A percentile compares a stretch with the other conserved stretches of the same genome.
Conservation (phyloP, 257 asterid species). For the Jacaranda mimosifolia region DNA sequence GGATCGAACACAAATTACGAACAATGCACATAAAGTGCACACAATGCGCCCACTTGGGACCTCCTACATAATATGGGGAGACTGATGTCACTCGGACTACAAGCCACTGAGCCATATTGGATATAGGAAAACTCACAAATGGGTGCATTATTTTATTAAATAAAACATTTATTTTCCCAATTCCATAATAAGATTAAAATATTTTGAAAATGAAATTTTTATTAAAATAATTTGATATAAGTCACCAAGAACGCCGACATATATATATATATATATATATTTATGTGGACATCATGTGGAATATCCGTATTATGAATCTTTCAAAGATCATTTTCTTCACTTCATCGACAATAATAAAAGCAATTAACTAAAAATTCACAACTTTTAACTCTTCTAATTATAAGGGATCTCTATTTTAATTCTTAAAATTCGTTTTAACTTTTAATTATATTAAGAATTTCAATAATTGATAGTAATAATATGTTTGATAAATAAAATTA, state of each 20-base stretch:
- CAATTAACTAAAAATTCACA: not conserved
- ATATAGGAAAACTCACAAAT: not conserved
- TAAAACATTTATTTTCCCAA: not conserved
- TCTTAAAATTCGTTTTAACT: too few relatives aligned
- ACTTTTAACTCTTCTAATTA: not conserved
- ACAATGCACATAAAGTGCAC: too few relatives aligned
- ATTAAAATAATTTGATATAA: not conserved
- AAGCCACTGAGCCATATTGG: too few relatives aligned
- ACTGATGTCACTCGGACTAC: too few relatives aligned
- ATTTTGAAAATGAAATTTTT: not conserved
- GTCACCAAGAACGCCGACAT: not conserved
- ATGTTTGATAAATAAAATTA: too few relatives aligned
- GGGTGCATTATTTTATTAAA: slow-evolving; percentile 18
- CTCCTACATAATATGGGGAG: too few relatives aligned
- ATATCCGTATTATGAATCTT: slow-evolving; percentile 26
- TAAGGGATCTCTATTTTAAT: slow-evolving; percentile 19
- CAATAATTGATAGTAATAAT: too few relatives aligned
- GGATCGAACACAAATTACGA: too few relatives aligned
- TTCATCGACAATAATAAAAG: not conserved
- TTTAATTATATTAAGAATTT: too few relatives aligned
- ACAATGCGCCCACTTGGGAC: too few relatives aligned
- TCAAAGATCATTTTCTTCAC: not conserved
- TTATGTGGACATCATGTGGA: slow-evolving; percentile 2
- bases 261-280: not conserved
- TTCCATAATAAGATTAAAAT: not conserved